Percentiles rank a stretch among this genome's conserved stretches.
Conservation (phyloP, 257 asterid species). For the Solanum ossicruentum region DNA sequence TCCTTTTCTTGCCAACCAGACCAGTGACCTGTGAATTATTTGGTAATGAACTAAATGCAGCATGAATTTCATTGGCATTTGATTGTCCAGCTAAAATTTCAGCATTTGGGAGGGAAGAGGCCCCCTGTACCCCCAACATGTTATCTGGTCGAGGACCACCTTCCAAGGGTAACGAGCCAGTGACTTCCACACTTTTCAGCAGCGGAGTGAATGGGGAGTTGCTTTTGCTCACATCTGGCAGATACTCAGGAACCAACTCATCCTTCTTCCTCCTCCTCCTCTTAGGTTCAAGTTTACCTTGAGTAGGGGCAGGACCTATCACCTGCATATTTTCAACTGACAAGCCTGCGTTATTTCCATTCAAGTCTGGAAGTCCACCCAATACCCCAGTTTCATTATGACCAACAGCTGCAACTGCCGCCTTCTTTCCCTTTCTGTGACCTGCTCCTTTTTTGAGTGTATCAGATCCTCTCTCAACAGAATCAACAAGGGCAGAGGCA, state of each 20-base stretch:
- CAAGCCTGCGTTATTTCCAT: conserved; percentile 13
- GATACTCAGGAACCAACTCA: conserved; percentile 6
- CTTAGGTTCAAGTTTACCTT: conserved; percentile 13
- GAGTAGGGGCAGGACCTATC: conserved; percentile 16
- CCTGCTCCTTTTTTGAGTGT: conserved; percentile 6
- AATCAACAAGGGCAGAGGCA: not conserved
- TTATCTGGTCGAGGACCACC: not conserved
- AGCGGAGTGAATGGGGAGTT: conserved; percentile 12
- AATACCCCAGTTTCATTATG: conserved; percentile 3
- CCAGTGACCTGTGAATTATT: conserved; percentile 10
- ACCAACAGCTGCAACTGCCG: conserved; percentile 5
- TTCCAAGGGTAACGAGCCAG: conserved; percentile 6
- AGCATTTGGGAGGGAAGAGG: conserved; percentile 2
- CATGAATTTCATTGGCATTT: conserved; percentile 1
- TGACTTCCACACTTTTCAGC: conserved; percentile 7
- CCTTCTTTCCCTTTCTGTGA: conserved; percentile 13
- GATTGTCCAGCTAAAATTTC: conserved; percentile 3
- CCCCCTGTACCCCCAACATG: not conserved
- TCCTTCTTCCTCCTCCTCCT: conserved; percentile 5
- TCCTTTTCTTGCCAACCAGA: conserved; percentile 17
- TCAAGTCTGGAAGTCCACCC: conserved; percentile 30
- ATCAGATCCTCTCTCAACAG: conserved; percentile 3
- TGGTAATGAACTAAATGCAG: conserved; percentile 7
- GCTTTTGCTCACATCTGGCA: conserved; percentile 1
- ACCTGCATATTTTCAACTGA: conserved; percentile 17